Evolutionary conservation across 208 protist genomes (phyloP).

Genomic region (Blechomonas ayalai): DNA sequence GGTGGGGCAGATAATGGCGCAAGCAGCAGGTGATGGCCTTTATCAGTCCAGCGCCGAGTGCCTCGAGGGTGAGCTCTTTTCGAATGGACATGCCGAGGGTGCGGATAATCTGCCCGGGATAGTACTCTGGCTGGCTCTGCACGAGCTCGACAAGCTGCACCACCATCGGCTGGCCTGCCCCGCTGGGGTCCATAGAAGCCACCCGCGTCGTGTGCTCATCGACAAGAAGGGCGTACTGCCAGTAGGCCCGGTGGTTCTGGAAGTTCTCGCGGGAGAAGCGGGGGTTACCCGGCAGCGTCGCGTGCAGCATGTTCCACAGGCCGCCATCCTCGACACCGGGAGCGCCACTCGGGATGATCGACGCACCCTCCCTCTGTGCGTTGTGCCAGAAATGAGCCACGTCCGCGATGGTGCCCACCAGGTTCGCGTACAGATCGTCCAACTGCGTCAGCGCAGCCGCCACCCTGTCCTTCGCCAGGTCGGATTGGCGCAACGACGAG

Average conservation of each 20-base stretch:
- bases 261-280: conserved; percentile 59
- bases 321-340: not conserved
- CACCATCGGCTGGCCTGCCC: conserved; percentile 34
- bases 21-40: conserved; percentile 36
- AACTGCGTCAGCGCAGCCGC: not conserved
- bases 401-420: conserved; percentile 71
- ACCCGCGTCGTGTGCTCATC: conserved; percentile 71
- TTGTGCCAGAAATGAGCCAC: conserved; percentile 35
- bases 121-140: conserved; percentile 48
- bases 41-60: conserved; percentile 50
- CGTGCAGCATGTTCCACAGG: conserved; percentile 36
- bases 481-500: not conserved
- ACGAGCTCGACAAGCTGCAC: conserved; percentile 51
- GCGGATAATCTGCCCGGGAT: conserved; percentile 45
- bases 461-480: not conserved
- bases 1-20: conserved; percentile 25
- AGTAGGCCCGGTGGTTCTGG: conserved; percentile 36
- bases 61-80: conserved; percentile 29
- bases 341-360: not conserved
- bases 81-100: conserved; percentile 40
- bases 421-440: conserved; percentile 22
- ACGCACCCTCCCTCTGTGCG: conserved; percentile 10
- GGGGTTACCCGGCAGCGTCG: conserved; percentile 31
- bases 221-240: conserved; percentile 73
- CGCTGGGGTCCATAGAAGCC: conserved; percentile 15